Base-by-base conservation (phyloP, 345 rosid species). In the Salix arbutifolia region DNA sequence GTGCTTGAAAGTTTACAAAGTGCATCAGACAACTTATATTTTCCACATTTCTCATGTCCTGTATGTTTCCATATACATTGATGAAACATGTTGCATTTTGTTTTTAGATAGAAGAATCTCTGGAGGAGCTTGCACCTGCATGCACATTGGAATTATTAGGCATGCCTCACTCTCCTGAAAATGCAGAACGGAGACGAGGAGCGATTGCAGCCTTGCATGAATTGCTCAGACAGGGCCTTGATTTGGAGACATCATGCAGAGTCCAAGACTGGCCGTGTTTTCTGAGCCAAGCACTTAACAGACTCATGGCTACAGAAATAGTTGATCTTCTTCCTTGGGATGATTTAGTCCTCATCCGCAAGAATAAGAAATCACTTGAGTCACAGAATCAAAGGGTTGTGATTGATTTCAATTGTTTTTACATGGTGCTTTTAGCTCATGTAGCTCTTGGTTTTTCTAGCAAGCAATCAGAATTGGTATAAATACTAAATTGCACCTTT, bases 91-190 rank as follows among this genome's bases (percentile, higher is more conserved):
- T 70, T 77, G 60, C 19, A 38, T 33, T 52, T 68, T 61, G n/a
- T 35, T 81, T 85, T 66, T 81, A 93, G 97, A 93, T 95, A 78
- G 97, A 96, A 89, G 92, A 93, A 79, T 96, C 99, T 38, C 76
- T 96, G 78, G 99, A 96, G 86, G 97, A 92, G 93, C 99, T 92
- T 82, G 99, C 98, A 80, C 96, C 99, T 76, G 97, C 96, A 66
- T 96, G 99, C 90, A 88, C 98, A 58, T 85, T 96, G 92, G 98
- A 96, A 81, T 85, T 93, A 81, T 84, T 96, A 79, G 92, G 92
- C 83, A 86, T 90, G 89, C 92, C 96, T 76, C 86, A 71, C 62
- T 85, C 90, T 61, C 94, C 94, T 72, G 99, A 93, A 84, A 90
- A 92, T 85, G 87, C 89, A 72, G 96, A 91, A 78, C 85, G 92